phyloP scores from a whole-genome alignment of 2,329 filamentous ascomycete species.

The Monosporascus sp. region DNA sequence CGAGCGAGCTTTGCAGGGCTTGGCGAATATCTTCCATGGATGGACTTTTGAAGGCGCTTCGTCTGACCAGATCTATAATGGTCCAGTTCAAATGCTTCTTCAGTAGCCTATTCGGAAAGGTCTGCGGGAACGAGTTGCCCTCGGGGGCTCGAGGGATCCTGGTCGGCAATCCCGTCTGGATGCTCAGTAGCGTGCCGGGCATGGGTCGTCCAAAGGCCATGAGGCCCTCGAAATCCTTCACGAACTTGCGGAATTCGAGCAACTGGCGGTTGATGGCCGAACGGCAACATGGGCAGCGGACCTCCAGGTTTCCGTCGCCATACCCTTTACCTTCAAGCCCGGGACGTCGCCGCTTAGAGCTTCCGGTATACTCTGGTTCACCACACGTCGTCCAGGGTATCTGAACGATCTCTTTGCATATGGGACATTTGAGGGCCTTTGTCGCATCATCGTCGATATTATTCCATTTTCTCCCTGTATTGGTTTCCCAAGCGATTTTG shows the following conservation, averaged over 20 bases:
- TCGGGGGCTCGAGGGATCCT: conserved; percentile 15
- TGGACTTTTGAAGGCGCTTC: conserved; percentile 18
- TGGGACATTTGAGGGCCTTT: conserved; percentile 50
- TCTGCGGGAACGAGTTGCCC: conserved; percentile 24
- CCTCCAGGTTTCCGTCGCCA: conserved; percentile 50
- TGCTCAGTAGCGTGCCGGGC: conserved; percentile 61
- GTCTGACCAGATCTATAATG: conserved; percentile 32
- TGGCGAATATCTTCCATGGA: conserved; percentile 47
- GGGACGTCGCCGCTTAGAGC: conserved; percentile 15
- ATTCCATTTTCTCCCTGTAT: conserved; percentile 52
- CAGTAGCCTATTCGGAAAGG: conserved; percentile 57
- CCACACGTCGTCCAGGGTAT: conserved; percentile 58
- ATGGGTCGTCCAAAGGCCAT: conserved; percentile 46
- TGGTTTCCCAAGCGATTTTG: conserved; percentile 38
- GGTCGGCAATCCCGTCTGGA: conserved; percentile 44
- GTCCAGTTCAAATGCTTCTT: conserved; percentile 35
- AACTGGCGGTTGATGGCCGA: conserved; percentile 48
- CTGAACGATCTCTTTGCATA: conserved; percentile 36
- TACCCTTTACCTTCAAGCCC: conserved; percentile 49
- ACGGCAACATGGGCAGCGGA: conserved; percentile 46
- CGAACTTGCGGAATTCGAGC: conserved; percentile 58
- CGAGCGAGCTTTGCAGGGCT: conserved; percentile 42
- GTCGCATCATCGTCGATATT: conserved; percentile 44
- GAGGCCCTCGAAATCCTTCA: conserved; percentile 46
- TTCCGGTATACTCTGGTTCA: conserved; percentile 28